Conservation (phyloP, 1,284 basidiomycete species). For the Cryptococcus jaspeensis region DNA sequence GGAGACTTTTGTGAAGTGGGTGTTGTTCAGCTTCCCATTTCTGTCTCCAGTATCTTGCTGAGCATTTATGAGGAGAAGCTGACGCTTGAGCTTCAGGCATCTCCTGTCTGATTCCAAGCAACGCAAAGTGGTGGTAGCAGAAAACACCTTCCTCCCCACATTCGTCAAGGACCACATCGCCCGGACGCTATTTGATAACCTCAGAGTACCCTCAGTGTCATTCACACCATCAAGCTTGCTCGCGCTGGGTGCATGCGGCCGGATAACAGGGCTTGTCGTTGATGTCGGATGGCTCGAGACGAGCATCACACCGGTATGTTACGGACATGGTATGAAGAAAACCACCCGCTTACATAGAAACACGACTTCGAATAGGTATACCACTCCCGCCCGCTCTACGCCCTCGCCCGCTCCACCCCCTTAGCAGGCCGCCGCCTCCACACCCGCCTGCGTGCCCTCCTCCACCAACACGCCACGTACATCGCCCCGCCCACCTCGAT, state of each 20-base stretch:
- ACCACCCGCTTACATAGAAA: background rate
- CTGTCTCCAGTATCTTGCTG: background rate
- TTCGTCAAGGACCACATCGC: conserved; percentile 86
- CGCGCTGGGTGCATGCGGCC: conserved; percentile 76
- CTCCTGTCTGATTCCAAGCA: conserved; percentile 90
- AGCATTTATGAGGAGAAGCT: conserved; percentile 6
- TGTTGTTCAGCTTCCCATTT: conserved; percentile 15
- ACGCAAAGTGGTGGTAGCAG: conserved; percentile 86
- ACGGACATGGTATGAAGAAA: background rate
- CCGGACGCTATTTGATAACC: conserved; percentile 81
- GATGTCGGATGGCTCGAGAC: conserved; percentile 91
- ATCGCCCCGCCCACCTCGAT: conserved; percentile 71
- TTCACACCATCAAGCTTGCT: conserved; percentile 86
- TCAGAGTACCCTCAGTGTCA: conserved; percentile 74
- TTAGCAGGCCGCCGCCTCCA: conserved; percentile 73
- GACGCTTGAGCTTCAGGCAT: conserved; percentile 58
- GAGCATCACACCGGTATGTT: conserved; percentile 75
- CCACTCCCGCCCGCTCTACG: conserved; percentile 77
- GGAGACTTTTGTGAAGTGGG: conserved; percentile 81
- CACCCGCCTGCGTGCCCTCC: conserved; percentile 69
- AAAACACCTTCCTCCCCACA: conserved; percentile 81
- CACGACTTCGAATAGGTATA: conserved; percentile 65
- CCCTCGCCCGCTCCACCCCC: conserved; percentile 75
- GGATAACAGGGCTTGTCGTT: conserved; percentile 87
- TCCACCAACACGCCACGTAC: conserved; percentile 77